Base-by-base conservation (phyloP, 345 rosid genomes). In the Boechera stricta region DNA sequence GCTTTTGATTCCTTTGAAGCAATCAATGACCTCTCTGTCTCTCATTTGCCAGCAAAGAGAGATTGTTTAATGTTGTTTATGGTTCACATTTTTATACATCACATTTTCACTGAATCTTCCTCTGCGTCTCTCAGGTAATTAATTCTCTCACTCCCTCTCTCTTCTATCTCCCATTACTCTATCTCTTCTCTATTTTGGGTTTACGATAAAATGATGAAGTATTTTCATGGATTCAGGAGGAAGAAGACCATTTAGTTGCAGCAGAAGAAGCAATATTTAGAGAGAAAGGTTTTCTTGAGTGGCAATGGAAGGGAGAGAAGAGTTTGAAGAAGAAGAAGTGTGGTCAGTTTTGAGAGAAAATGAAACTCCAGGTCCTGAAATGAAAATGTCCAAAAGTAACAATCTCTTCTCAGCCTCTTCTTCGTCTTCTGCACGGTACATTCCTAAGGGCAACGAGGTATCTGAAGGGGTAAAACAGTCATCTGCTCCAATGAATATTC, bases 401-500 rank as follows among this genome's bases (percentile, higher is more conserved):
- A 69, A 78, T 51, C 69, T 72, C 48, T 60, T 77, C 71, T 74
- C 80, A 55, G 80, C 85, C 68, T 71, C 89, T 77, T 64, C 80
- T 39, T 71, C 81, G 48, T 57, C 81, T 71, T 65, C 72, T 71
- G 62, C 77, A 15, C 60, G 83, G 84, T 69, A 72, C 64, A 69
- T 77, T 64, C 64, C 72, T 7, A 77, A 70, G 64, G 64, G 49
- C 5, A 33, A 68, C 21, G 64, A 63, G 42, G 61, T 82, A 54
- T 11, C 74, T 13, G 29, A 63, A 44, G 38, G 71, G 57, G 64
- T 55, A 64, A 86, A 69, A 45, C 90, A 80, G 68, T 85, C 94
- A 26, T 88, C 99, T 10, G 88, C 90, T 70, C 98, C 98, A 6
- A 75, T 95, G 67, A 85, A 86, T 74, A 83, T 92, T 60, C 98